Base-by-base conservation (phyloP, 371 early-diverging fungal genomes). In the Circinella minor region DNA sequence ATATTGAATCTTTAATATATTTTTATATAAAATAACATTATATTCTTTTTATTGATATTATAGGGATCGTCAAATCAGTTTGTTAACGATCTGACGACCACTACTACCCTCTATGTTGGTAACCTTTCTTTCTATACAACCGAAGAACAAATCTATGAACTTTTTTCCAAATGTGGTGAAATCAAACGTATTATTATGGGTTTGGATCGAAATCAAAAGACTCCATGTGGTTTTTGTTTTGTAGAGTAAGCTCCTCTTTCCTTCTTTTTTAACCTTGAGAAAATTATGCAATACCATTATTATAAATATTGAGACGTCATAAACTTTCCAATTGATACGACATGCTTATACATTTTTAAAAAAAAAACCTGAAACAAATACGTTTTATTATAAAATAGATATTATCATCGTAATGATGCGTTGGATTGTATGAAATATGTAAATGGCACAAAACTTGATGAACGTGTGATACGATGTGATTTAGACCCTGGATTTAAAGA, bases 111-210 rank as follows among this genome's bases (percentile, higher is more conserved):
- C 36, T 99, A 99, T 74, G 93, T 99, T 38, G 99, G 99, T 68
- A 99, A 99, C 83, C 84, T 99, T 43, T 95, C 96, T 10, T 98
- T 98, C 77, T 98, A 90, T 82, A 99, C 98, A 7, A 96, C 98
- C 4, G 99, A 99, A 83, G 99, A 99, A 86, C 99, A 99, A 81
- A 91, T 99, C 36, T 93, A 96, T 79, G 97, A 96, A 71, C 82
- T 99, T 9, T 99, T 99, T 82, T 91, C 95, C 14, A 97, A 96
- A 83, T 90, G 91, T 74, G 99, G 99, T 43, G 96, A 96, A 71
- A 94, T 99, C 70, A 98, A 98, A 76, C 91, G 98, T 74, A 97
- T 98, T 65, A 98, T 98, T 74, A 99, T 99, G 98, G 99, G 99
- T 0, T 88, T 99, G 14, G 98, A 99, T 81, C 88, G 95, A 27